A percentile compares a stretch with the other conserved stretches of the same genome.
Evolutionary conservation across 768 basidiomycete species (phyloP).

Genomic region (Boletus edulis): DNA sequence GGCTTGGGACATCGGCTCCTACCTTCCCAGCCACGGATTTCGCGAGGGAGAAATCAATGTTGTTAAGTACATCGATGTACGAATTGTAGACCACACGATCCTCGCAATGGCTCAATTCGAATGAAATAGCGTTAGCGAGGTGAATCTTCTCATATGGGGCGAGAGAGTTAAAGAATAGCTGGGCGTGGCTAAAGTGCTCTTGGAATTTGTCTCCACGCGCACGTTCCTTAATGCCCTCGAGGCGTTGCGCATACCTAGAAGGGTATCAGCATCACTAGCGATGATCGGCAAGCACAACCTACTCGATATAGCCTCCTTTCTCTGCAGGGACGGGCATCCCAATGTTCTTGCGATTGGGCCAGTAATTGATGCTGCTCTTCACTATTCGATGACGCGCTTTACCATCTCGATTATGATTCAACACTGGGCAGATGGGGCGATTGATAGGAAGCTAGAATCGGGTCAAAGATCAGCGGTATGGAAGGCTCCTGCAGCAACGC

Average conservation of each 20-base stretch:
- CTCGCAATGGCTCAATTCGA: constrained; percentile 84
- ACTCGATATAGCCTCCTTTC: constrained; percentile 62
- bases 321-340: constrained; percentile 46
- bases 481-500: background rate
- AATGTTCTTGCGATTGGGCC: constrained; percentile 68
- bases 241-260: constrained; percentile 45
- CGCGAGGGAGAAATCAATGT: constrained; percentile 75
- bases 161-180: constrained; percentile 85
- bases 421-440: constrained; percentile 69
- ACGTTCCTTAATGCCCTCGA: constrained; percentile 57
- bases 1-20: constrained; percentile 54
- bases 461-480: background rate
- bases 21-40: constrained; percentile 64
- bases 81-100: constrained; percentile 67
- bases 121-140: constrained; percentile 65
- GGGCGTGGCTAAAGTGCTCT: constrained; percentile 72
- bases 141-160: constrained; percentile 66
- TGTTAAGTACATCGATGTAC: constrained; percentile 65
- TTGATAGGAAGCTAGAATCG: constrained; percentile 73
- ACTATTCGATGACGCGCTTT: constrained; percentile 53
- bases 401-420: constrained; percentile 70
- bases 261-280: constrained; percentile 8
- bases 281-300: constrained; percentile 12
- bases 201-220: constrained; percentile 70
- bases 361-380: constrained; percentile 68